phyloP scores from a whole-genome alignment of 345 rosid genomes.

The Salix arbutifolia region DNA sequence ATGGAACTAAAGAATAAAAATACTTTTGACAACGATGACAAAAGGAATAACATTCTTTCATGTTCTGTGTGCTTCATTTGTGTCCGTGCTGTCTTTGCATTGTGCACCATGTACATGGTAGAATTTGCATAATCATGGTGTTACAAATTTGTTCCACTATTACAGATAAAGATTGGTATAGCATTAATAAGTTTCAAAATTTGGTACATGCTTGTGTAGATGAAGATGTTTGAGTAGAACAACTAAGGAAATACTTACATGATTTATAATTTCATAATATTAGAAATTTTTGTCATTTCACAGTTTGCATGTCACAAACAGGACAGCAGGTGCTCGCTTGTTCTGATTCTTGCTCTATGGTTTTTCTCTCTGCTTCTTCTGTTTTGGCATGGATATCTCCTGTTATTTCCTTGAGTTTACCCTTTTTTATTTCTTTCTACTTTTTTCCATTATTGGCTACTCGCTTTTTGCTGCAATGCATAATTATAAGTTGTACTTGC shows the following conservation, averaged over 20 bases:
- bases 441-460: neutral
- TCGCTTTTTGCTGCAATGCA: neutral
- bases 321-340: neutral
- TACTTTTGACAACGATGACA: neutral
- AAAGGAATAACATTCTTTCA: neutral
- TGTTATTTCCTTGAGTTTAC: neutral
- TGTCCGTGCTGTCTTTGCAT: neutral
- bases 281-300: neutral
- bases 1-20: neutral
- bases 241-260: neutral
- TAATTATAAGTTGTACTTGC: slow-evolving; percentile 2
- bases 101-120: neutral
- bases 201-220: neutral
- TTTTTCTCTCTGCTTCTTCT: neutral
- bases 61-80: neutral
- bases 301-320: neutral
- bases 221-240: neutral
- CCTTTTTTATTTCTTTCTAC: neutral
- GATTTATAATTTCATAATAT: neutral
- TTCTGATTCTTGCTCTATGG: neutral
- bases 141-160: neutral
- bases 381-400: neutral
- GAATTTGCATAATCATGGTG: neutral
- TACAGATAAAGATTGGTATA: neutral
- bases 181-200: neutral